Conservation (phyloP, 163 green algal genomes). For the Chlorella variabilis region DNA sequence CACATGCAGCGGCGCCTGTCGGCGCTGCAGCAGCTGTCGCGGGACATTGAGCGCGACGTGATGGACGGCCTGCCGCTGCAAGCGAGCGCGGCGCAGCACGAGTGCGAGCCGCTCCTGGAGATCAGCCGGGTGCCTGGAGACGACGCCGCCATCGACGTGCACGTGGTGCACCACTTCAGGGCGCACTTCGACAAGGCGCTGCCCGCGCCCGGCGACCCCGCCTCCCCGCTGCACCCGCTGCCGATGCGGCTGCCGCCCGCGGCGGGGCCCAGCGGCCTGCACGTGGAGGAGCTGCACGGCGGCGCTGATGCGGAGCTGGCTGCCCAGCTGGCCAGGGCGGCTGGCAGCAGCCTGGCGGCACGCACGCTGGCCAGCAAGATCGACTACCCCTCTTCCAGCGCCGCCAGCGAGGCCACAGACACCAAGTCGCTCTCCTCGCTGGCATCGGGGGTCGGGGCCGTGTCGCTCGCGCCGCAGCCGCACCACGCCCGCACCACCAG, state of each 20-base stretch:
- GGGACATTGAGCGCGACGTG: not conserved
- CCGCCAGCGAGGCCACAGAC: not conserved
- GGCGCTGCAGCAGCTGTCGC: not conserved
- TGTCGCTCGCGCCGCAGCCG: not conserved
- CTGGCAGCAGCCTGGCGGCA: too few relatives aligned
- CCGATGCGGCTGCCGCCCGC: too few relatives aligned
- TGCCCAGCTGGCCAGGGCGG: too few relatives aligned
- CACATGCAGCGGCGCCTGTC: not conserved
- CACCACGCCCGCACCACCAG: not conserved
- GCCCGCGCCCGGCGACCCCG: too few relatives aligned
- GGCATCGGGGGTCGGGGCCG: not conserved
- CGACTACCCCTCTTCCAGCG: not conserved
- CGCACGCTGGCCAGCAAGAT: too few relatives aligned
- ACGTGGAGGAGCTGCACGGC: too few relatives aligned
- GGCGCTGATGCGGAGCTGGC: too few relatives aligned
- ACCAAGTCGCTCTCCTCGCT: not conserved
- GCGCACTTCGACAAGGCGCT: constrained; percentile 4
- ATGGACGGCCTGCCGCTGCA: constrained; percentile 13
- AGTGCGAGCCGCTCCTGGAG: not conserved
- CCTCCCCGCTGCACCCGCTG: too few relatives aligned
- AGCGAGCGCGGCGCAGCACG: not conserved
- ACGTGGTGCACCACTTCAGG: constrained; percentile 25
- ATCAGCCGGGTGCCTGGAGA: constrained; percentile 8
- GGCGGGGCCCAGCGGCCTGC: too few relatives aligned
- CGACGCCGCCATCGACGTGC: not conserved